Percentiles rank a stretch among this genome's conserved stretches.
Evolutionary conservation across 805 yeast genomes (phyloP).

Genomic region (Ogataea henricii): DNA sequence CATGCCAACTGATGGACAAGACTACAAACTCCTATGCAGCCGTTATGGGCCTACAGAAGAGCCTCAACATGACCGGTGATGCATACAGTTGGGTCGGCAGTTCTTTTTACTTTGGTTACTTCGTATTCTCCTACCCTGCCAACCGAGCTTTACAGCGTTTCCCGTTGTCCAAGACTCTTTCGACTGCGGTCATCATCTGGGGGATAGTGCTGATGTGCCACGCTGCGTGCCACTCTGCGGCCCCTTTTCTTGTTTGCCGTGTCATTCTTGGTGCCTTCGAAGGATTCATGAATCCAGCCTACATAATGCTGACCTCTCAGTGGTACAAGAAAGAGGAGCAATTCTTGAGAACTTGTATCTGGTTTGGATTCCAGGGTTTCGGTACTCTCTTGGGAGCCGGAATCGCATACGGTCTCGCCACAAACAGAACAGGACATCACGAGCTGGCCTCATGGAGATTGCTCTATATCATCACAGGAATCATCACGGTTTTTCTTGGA

Average conservation of each 20-base stretch:
- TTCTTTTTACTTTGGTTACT: constrained; percentile 42
- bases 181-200: constrained; percentile 51
- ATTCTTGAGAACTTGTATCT: constrained; percentile 28
- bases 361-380: constrained; percentile 44
- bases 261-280: constrained; percentile 50
- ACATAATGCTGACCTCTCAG: constrained; percentile 39
- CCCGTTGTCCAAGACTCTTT: constrained; percentile 50
- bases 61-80: constrained; percentile 48
- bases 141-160: constrained; percentile 47
- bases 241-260: constrained; percentile 47
- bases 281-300: constrained; percentile 37
- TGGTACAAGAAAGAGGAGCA: constrained; percentile 37
- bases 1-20: constrained; percentile 62
- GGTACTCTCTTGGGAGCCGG: constrained; percentile 52
- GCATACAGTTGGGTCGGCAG: constrained; percentile 37
- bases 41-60: constrained; percentile 54
- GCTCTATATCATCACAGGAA: constrained; percentile 60
- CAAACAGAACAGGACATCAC: constrained; percentile 1
- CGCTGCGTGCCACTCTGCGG: constrained; percentile 44
- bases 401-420: constrained; percentile 57
- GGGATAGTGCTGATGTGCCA: constrained; percentile 46
- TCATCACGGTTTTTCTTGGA: constrained; percentile 55
- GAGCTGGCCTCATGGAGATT: constrained; percentile 52
- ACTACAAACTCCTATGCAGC: constrained; percentile 55
- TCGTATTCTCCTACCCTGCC: constrained; percentile 57